Evolutionary conservation across 2,329 filamentous ascomycete genomes (phyloP).

Genomic region (Aureobasidium sp.): DNA sequence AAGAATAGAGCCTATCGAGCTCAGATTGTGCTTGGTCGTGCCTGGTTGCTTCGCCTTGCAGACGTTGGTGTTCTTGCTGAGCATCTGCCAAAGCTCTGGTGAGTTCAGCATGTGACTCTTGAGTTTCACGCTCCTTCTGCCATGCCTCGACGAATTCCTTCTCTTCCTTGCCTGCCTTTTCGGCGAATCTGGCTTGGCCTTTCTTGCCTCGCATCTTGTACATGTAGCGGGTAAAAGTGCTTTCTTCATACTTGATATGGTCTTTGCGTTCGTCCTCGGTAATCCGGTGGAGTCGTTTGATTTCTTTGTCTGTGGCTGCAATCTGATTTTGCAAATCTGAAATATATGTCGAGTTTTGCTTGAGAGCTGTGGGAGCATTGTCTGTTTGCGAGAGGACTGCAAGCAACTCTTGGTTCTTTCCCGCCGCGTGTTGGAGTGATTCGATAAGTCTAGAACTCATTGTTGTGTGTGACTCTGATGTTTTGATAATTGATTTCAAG

Average conservation of each 20-base stretch:
- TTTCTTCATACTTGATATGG: constrained; percentile 46
- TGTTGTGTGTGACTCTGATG: background rate
- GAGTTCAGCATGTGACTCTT: constrained; percentile 35
- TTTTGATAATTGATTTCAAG: background rate
- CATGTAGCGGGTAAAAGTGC: constrained; percentile 42
- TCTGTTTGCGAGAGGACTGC: constrained; percentile 40
- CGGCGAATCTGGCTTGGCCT: constrained; percentile 36
- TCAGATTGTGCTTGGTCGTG: constrained; percentile 37
- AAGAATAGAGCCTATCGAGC: constrained; percentile 45
- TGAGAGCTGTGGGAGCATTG: constrained; percentile 38
- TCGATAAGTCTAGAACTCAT: constrained; percentile 3
- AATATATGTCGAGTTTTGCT: constrained; percentile 39
- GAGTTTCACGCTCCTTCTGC: constrained; percentile 39
- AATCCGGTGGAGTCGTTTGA: constrained; percentile 32
- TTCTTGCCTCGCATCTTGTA: constrained; percentile 43
- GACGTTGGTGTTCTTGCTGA: constrained; percentile 23
- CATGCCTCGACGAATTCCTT: constrained; percentile 46
- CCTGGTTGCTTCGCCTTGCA: constrained; percentile 28
- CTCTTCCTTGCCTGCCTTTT: constrained; percentile 46
- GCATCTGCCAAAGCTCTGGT: constrained; percentile 34
- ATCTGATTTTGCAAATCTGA: constrained; percentile 38
- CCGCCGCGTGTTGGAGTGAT: constrained; percentile 6
- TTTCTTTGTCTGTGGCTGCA: constrained; percentile 26
- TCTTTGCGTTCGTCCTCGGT: constrained; percentile 42
- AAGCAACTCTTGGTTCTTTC: constrained; percentile 32